phyloP scores from a whole-genome alignment of 352 stramenopile genomes.

The Globisporangium parvum region DNA sequence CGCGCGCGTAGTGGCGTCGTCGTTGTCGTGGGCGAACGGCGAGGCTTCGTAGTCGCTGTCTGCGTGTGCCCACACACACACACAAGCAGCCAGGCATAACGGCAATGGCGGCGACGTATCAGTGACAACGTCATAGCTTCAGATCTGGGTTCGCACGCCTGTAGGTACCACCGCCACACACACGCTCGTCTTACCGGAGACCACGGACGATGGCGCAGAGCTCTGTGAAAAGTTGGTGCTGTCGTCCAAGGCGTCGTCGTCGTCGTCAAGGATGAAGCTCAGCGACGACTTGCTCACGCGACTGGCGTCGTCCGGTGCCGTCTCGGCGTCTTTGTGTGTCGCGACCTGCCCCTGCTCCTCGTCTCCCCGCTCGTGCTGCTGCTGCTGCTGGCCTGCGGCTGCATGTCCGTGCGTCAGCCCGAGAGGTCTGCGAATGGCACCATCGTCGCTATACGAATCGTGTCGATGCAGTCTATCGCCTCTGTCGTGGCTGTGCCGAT shows the following conservation, averaged over 20 bases:
- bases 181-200: constrained; percentile 13
- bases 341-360: too few relatives aligned
- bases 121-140: constrained; percentile 3
- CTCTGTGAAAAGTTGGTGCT: constrained; percentile 8
- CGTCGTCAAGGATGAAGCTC: constrained; percentile 69
- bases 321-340: too few relatives aligned
- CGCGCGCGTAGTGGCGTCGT: constrained; percentile 5
- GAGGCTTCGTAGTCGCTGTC: constrained; percentile 15
- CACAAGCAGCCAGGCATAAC: neutral
- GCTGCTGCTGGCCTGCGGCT: neutral
- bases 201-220: constrained; percentile 15
- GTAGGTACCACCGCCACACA: neutral
- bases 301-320: neutral
- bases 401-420: too few relatives aligned
- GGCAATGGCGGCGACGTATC: neutral
- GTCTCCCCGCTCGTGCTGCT: constrained; percentile 9
- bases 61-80: neutral
- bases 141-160: constrained; percentile 6
- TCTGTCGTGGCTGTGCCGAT: neutral
- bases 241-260: constrained; percentile 11
- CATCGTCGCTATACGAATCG: neutral
- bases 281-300: constrained; percentile 55
- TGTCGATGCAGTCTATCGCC: neutral
- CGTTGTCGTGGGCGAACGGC: constrained; percentile 5
- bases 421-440: neutral